Base-by-base conservation (phyloP, 305 asterid species). In the Ilex paraguariensis region DNA sequence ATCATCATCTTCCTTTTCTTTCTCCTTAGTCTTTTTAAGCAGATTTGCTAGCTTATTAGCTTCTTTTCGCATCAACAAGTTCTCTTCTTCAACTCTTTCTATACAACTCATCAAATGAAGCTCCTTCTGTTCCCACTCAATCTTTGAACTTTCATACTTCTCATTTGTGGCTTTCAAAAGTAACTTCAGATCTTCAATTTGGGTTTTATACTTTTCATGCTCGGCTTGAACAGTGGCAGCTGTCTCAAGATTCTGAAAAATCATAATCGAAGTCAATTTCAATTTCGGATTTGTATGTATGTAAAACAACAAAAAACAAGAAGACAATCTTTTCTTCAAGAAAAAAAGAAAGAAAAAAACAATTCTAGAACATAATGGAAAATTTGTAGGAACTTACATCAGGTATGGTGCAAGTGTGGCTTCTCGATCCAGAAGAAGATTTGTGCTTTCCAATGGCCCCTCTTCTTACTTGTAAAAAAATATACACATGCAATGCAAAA, bases 231-330 rank as follows among this genome's bases (percentile, higher is more conserved):
- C 76, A 86, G 61, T n/a, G 86, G 76, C 75, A 66, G 95, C 78
- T 66, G n/a, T 87, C 95, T 72, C 99, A 81, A 42, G 95, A 92
- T 83, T 93, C 97, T 3, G 89, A 67, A 55, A 95, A 90, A 70
- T 90, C 89, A 80, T 90, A 97, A 64, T 93, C 7, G 99, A 82
- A 54, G 96, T 90, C 69, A 93, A 66, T 65, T 68, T 87, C 96
- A 64, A 93, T 79, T 86, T 93, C 95, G 39, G 82, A 68, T 42
- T 32, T 74, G 14, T 90, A 84, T 1, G 6, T 4, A 5, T 4
- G 42, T 0, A 4, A 36, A 36, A 5, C 9, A 36, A 36, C 6
- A 3, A 36, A 36, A 36, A 36, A 36, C 5, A 5, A 36, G 42
- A 36, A 36, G 1, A 8, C 28, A 21, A 21, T 21, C 28, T 21